A percentile compares a stretch with the other conserved stretches of the same genome.
Evolutionary conservation across 805 yeast species (phyloP).

Genomic region (Ogataea salicorniae): DNA sequence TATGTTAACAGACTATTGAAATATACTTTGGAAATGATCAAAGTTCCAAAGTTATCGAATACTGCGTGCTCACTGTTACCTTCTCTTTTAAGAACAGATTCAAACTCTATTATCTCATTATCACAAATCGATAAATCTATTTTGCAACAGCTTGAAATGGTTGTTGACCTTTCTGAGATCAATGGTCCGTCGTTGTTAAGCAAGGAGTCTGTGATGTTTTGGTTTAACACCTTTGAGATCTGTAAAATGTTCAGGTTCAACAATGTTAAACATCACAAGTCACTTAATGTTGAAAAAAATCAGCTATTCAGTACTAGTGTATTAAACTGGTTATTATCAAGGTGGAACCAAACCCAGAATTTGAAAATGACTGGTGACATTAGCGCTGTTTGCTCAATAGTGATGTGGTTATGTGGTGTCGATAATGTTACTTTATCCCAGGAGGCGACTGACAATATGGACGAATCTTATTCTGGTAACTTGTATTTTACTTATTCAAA

Average conservation of each 20-base stretch:
- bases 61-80: slow-evolving; percentile 32
- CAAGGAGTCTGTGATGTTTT: slow-evolving; percentile 46
- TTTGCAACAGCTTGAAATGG: slow-evolving; percentile 41
- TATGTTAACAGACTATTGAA: slow-evolving; percentile 29
- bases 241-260: slow-evolving; percentile 32
- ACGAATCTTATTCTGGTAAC: background rate
- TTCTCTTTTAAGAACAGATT: slow-evolving; percentile 5
- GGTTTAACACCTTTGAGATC: slow-evolving; percentile 41
- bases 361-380: slow-evolving; percentile 9
- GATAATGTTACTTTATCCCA: background rate
- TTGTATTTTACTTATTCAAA: slow-evolving; percentile 1
- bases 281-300: slow-evolving; percentile 3
- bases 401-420: slow-evolving; percentile 41
- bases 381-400: slow-evolving; percentile 28
- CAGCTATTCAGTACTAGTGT: slow-evolving; percentile 28
- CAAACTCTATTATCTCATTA: slow-evolving; percentile 1
- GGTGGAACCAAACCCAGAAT: slow-evolving; percentile 34
- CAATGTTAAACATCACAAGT: slow-evolving; percentile 22
- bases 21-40: slow-evolving; percentile 34
- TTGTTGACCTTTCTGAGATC: slow-evolving; percentile 50
- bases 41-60: slow-evolving; percentile 22
- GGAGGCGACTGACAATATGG: background rate
- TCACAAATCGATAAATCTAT: slow-evolving; percentile 35
- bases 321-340: slow-evolving; percentile 46
- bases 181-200: slow-evolving; percentile 53